These are phyloP conservation scores for Aspergillus biplanus DNA, from an alignment of 495 filamentous ascomycete genomes.

Conservation along the genomic window DNA sequence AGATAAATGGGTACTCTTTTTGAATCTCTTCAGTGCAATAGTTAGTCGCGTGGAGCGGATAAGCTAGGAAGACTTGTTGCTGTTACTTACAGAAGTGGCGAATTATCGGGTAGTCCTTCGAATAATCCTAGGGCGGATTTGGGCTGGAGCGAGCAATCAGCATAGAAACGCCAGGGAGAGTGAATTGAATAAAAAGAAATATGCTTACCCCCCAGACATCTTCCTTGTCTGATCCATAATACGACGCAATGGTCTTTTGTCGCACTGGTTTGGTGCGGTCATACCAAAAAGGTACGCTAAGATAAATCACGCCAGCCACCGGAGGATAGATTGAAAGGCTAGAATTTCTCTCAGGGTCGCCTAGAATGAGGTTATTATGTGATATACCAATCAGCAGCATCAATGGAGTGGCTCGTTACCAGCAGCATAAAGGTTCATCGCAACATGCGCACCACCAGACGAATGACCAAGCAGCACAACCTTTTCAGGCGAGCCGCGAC, in stretches of 20 bases:
- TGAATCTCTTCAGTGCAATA: neutral
- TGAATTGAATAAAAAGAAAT: neutral
- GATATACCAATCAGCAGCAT: too few relatives aligned
- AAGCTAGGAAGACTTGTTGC: neutral
- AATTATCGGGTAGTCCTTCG: neutral
- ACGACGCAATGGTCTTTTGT: neutral
- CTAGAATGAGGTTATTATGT: neutral
- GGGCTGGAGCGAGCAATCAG: neutral
- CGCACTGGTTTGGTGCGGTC: neutral
- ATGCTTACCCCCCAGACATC: slow-evolving; percentile 7
- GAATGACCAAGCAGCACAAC: slow-evolving; percentile 10
- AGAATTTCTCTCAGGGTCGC: neutral
- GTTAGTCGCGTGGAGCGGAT: neutral
- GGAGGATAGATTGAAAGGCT: neutral
- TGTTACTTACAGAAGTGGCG: neutral
- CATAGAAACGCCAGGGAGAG: neutral
- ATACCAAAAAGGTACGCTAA: slow-evolving; percentile 7
- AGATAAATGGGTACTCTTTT: neutral
- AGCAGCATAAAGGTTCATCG: slow-evolving; percentile 8
- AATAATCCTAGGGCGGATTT: neutral
- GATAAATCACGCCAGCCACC: slow-evolving; percentile 6
- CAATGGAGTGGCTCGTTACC: neutral
- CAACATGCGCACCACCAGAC: slow-evolving; percentile 9
- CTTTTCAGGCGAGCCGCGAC: neutral
- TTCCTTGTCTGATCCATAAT: slow-evolving; percentile 8